Evolutionary conservation across 2,329 filamentous ascomycete genomes (phyloP).

Genomic region (Westerdykella sp.): DNA sequence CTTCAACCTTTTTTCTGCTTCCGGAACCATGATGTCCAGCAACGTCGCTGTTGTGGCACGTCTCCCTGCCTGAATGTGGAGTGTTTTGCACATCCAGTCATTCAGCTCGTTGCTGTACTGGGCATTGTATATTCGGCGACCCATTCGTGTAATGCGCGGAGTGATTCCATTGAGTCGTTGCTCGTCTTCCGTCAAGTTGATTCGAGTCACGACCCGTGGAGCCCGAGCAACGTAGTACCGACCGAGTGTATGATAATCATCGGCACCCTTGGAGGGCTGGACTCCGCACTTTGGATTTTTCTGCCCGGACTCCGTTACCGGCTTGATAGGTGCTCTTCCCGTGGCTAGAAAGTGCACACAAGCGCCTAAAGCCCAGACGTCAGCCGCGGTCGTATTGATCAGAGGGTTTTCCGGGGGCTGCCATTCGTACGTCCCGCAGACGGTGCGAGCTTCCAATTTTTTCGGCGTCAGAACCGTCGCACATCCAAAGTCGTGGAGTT

Average conservation of each 20-base stretch:
- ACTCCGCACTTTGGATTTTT: not conserved
- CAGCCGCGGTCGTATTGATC: conserved; percentile 21
- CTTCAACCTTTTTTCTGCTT: conserved; percentile 11
- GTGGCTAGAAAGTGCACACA: conserved; percentile 25
- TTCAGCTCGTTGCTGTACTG: conserved; percentile 23
- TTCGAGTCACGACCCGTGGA: conserved; percentile 15
- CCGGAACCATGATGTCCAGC: conserved; percentile 9
- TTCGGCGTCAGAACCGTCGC: conserved; percentile 4
- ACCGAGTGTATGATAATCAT: conserved; percentile 1
- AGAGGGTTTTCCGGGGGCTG: conserved; percentile 27
- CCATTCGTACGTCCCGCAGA: conserved; percentile 19
- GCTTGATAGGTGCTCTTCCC: conserved; percentile 12
- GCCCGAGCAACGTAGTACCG: conserved; percentile 14
- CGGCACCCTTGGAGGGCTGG: not conserved
- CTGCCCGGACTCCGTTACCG: conserved; percentile 1
- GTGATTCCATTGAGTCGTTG: conserved; percentile 7
- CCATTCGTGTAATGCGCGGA: not conserved
- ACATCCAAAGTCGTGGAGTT: conserved; percentile 22
- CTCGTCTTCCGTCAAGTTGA: conserved; percentile 16
- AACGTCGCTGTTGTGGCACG: conserved; percentile 10
- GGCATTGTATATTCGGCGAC: conserved; percentile 3
- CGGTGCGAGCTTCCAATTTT: conserved; percentile 1
- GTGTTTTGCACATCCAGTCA: conserved; percentile 19
- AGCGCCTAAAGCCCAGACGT: conserved; percentile 30
- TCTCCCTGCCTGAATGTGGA: conserved; percentile 4